A percentile compares a stretch with the other conserved stretches of the same genome.
Evolutionary conservation across 495 filamentous ascomycete species (phyloP).

Genomic region (Podospora pseudocomata): DNA sequence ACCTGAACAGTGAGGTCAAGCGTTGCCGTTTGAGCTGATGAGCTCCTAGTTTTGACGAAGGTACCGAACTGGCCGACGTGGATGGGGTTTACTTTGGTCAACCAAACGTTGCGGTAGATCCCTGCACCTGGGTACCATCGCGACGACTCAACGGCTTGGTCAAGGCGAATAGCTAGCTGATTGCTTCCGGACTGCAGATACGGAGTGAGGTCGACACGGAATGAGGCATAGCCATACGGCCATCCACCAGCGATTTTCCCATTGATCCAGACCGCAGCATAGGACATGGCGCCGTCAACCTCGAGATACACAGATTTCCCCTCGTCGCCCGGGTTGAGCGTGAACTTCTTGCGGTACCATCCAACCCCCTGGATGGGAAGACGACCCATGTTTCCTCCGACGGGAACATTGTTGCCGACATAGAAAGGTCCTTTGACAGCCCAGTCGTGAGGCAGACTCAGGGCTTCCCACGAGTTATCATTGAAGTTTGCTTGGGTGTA

Average conservation of each 20-base stretch:
- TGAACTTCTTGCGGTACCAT: constrained; percentile 47
- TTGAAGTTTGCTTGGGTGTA: constrained; percentile 16
- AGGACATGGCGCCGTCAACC: constrained; percentile 50
- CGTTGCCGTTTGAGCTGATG: constrained; percentile 38
- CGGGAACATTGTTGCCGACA: constrained; percentile 33
- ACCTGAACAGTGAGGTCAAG: constrained; percentile 39
- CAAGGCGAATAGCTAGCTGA: constrained; percentile 45
- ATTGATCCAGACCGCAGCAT: constrained; percentile 48
- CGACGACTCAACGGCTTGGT: constrained; percentile 42
- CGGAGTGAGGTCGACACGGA: constrained; percentile 47
- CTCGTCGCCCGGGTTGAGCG: constrained; percentile 26
- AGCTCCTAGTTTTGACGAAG: constrained; percentile 38
- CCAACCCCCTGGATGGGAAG: constrained; percentile 49
- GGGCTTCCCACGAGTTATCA: constrained; percentile 21
- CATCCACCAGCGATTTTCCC: constrained; percentile 47
- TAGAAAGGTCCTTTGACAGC: constrained; percentile 48
- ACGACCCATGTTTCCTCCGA: constrained; percentile 56
- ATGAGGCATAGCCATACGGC: constrained; percentile 50
- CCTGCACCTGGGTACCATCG: constrained; percentile 52
- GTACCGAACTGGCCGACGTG: constrained; percentile 47
- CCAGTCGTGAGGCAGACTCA: constrained; percentile 45
- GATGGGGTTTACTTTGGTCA: constrained; percentile 38
- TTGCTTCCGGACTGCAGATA: constrained; percentile 41
- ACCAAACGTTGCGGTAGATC: constrained; percentile 51
- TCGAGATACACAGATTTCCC: constrained; percentile 44